These are phyloP conservation scores for Didymella exigua DNA, from an alignment of 2,329 filamentous ascomycete species.

Conservation along the genomic window DNA sequence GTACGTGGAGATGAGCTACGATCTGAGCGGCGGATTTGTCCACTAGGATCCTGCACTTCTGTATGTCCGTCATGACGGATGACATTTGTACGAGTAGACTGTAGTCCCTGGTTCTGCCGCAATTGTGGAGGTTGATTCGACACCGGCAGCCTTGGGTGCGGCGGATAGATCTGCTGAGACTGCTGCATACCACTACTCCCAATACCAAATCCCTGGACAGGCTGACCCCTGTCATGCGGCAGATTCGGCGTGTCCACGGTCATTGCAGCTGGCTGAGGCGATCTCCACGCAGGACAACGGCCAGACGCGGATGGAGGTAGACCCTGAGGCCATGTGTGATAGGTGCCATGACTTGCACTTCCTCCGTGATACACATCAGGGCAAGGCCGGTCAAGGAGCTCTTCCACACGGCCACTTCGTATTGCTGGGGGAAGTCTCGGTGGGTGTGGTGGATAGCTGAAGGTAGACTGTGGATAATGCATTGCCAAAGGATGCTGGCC, in stretches of 20 bases:
- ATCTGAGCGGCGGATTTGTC: slow-evolving; percentile 30
- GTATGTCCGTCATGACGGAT: slow-evolving; percentile 1
- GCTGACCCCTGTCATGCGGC: not conserved
- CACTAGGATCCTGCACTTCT: slow-evolving; percentile 21
- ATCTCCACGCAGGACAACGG: not conserved
- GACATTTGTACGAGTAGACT: not conserved
- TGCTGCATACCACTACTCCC: slow-evolving; percentile 7
- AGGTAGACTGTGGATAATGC: slow-evolving; percentile 18
- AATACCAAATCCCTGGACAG: slow-evolving; percentile 11
- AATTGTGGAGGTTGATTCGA: slow-evolving; percentile 20
- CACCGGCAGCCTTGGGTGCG: slow-evolving; percentile 21
- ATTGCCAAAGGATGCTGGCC: slow-evolving; percentile 12
- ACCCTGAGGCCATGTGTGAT: slow-evolving; percentile 5
- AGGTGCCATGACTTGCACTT: slow-evolving; percentile 4
- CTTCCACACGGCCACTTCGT: slow-evolving; percentile 17
- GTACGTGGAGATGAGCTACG: slow-evolving; percentile 36
- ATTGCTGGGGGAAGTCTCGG: slow-evolving; percentile 29
- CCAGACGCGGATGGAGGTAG: slow-evolving; percentile 3
- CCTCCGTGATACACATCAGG: slow-evolving; percentile 13
- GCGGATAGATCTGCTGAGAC: slow-evolving; percentile 19
- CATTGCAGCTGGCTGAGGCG: not conserved
- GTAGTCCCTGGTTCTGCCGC: not conserved
- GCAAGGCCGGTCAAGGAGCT: slow-evolving; percentile 9
- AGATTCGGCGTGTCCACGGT: not conserved
- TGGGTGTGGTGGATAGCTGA: slow-evolving; percentile 11